Base-by-base conservation (phyloP, 805 yeast species). In the Debaryomyces tyrocola region DNA sequence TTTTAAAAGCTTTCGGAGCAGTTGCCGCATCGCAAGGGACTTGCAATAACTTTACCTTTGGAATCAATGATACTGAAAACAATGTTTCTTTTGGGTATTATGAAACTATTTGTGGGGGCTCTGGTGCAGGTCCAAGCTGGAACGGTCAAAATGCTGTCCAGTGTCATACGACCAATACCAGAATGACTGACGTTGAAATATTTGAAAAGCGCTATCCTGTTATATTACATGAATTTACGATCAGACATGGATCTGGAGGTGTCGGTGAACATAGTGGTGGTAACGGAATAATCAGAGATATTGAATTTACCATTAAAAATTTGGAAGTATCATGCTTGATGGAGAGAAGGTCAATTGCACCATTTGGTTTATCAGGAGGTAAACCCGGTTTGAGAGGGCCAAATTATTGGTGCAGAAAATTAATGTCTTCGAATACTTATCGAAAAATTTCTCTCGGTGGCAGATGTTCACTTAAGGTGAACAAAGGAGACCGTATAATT, bases 21-120 rank as follows among this genome's bases (percentile, higher is more conserved):
- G 87, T 90, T 72, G 97, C 97, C 2, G 97, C 90, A 53, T 90
- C 97, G 1, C 98, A 92, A 67, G 97, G 97, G 37, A 90, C 94
- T 49, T 89, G 96, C 64, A 92, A 94, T 67, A 94, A 92, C 67
- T 81, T 92, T 56, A 91, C 97, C 97, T 92, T 91, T 71, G 97
- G 97, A 20, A 80, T 79, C 21, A 88, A 85, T 50, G 92, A 90
- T 40, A 53, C 55, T 10, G 52, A 52, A 9, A 77, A 78, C 47
- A 63, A 68, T 7, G 74, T 78, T 91, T 28, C 33, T 0, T 90
- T 89, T 64, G 96, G 97, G 0, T 90, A 90, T 63, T 90, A 90
- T 63, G 97, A 90, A 62, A 91, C 97, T 0, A 90, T 91, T 49
- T 94, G 96, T 48, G 97, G 97, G 49, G 97, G 97, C 0, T 87